Evolutionary conservation across 176 grass and related monocot genomes (phyloP).

Genomic region (Olyra latifolia): DNA sequence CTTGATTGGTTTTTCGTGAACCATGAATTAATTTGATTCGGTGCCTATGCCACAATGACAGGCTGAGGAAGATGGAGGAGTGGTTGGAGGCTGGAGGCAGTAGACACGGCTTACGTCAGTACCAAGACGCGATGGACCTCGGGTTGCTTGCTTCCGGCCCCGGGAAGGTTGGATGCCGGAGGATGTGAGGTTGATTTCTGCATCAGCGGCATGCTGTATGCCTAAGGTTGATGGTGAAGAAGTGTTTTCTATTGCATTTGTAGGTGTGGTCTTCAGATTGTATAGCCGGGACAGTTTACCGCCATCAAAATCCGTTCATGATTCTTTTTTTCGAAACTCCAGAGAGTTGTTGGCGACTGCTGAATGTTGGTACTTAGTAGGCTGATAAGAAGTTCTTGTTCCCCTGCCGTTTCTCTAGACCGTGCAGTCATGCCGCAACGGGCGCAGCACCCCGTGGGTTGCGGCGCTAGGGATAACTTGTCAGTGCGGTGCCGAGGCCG

Average conservation of each 20-base stretch:
- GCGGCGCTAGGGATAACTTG: too few species aligned
- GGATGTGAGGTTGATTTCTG: neutral
- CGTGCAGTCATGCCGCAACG: neutral
- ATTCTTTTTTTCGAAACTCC: neutral
- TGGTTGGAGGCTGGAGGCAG: conserved; percentile 43
- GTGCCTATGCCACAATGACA: neutral
- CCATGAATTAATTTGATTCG: neutral
- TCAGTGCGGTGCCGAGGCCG: too few species aligned
- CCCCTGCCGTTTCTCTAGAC: neutral
- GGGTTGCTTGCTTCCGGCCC: neutral
- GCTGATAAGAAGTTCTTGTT: neutral
- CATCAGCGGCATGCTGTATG: neutral
- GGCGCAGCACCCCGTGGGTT: too few species aligned
- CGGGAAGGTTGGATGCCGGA: neutral
- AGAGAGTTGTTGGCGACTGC: neutral
- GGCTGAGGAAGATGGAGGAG: conserved; percentile 17
- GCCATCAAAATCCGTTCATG: neutral
- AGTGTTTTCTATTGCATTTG: neutral
- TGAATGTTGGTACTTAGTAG: neutral
- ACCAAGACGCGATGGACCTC: neutral
- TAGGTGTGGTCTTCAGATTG: neutral
- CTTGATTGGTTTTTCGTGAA: neutral
- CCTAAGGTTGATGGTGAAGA: neutral
- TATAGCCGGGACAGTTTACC: neutral
- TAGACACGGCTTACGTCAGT: conserved; percentile 28